phyloP scores from a whole-genome alignment of 805 yeast species.

The Cyberlindnera lachancei region DNA sequence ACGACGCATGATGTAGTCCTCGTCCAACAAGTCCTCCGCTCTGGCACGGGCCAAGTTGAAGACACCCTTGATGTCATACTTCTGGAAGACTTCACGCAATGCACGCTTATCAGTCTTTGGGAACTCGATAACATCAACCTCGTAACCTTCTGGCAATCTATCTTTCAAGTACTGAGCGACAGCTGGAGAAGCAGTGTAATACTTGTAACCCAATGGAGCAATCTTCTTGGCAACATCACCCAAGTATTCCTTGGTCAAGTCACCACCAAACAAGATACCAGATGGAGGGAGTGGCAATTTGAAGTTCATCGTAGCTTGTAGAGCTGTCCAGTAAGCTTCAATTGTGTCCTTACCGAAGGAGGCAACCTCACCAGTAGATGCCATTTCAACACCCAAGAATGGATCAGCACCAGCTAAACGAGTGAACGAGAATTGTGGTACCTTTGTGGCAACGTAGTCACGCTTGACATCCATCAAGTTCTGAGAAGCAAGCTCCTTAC shows the following conservation, averaged over 20 bases:
- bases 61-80: conserved; percentile 77
- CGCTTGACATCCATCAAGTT: conserved; percentile 74
- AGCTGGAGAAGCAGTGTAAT: conserved; percentile 65
- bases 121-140: conserved; percentile 66
- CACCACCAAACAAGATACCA: conserved; percentile 94
- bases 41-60: conserved; percentile 87
- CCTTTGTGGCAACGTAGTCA: conserved; percentile 90
- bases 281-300: conserved; percentile 84
- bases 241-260: conserved; percentile 60
- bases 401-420: conserved; percentile 99
- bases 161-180: conserved; percentile 64
- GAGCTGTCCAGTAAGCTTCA: conserved; percentile 97
- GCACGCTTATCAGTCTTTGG: conserved; percentile 92
- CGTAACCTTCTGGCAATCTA: conserved; percentile 29
- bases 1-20: conserved; percentile 97
- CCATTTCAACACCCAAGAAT: conserved; percentile 97
- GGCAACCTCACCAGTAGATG: conserved; percentile 98
- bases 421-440: conserved; percentile 97
- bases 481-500: conserved; percentile 59
- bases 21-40: conserved; percentile 78
- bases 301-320: conserved; percentile 97
- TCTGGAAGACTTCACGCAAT: conserved; percentile 87
- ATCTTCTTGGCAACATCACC: conserved; percentile 68
- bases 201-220: conserved; percentile 70
- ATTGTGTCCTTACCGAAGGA: conserved; percentile 80